Conservation (phyloP, 495 filamentous ascomycete species). For the Hypoxylon subgilvum region DNA sequence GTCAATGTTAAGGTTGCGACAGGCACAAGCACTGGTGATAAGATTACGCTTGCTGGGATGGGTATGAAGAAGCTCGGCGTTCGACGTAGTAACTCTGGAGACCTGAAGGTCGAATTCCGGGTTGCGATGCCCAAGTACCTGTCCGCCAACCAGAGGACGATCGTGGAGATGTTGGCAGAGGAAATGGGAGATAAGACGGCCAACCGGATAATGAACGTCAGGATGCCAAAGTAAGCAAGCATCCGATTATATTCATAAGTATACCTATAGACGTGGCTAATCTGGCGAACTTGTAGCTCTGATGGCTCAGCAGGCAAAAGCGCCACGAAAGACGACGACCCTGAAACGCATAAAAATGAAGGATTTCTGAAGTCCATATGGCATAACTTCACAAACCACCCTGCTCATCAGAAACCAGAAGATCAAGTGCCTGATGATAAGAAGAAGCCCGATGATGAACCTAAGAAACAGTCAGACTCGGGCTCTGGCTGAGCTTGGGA, state of each 20-base stretch:
- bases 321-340: constrained; percentile 37
- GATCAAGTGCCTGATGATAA: constrained; percentile 36
- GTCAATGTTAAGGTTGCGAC: constrained; percentile 87
- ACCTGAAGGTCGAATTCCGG: constrained; percentile 92
- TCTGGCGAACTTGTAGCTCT: constrained; percentile 5
- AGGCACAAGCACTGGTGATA: constrained; percentile 91
- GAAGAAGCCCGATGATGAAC: constrained; percentile 48
- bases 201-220: constrained; percentile 80
- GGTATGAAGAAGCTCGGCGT: constrained; percentile 83
- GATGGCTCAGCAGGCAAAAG: constrained; percentile 5
- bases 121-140: constrained; percentile 94
- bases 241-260: background rate
- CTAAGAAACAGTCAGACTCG: constrained; percentile 67
- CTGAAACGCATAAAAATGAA: constrained; percentile 69
- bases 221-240: constrained; percentile 44
- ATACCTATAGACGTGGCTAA: constrained; percentile 9
- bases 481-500: constrained; percentile 42
- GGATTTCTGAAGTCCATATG: constrained; percentile 88
- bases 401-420: constrained; percentile 54
- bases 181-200: constrained; percentile 91
- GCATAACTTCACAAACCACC: constrained; percentile 83
- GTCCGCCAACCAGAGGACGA: constrained; percentile 83
- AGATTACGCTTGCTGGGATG: constrained; percentile 81
- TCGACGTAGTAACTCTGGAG: constrained; percentile 66
- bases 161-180: constrained; percentile 93